Conservation (phyloP, 192 early-diverging fungal species). For the Linnemannia hyalina region DNA sequence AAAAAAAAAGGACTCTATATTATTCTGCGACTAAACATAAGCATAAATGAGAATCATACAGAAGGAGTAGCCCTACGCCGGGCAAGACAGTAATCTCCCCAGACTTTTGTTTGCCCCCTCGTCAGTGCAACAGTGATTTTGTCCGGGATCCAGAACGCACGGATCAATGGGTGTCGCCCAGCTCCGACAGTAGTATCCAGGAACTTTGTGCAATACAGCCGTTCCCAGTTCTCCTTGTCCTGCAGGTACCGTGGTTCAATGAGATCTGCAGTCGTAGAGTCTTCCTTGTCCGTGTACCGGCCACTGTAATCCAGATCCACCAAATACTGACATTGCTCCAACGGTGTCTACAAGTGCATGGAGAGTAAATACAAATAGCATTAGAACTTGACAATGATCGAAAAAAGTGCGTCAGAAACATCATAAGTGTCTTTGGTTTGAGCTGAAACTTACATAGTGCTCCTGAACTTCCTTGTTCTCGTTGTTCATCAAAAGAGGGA, state of each 20-base stretch:
- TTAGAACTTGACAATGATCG: background rate
- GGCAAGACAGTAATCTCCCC: conserved; percentile 75
- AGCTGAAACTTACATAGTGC: conserved; percentile 40
- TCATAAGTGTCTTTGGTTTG: no score
- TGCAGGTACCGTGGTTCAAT: conserved; percentile 67
- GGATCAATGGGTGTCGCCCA: conserved; percentile 58
- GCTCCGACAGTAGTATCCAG: conserved; percentile 66
- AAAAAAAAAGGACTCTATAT: no score
- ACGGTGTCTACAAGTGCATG: conserved; percentile 21
- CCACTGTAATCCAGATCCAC: conserved; percentile 51
- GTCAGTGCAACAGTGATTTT: conserved; percentile 45
- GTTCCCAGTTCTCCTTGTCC: conserved; percentile 70
- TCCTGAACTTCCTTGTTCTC: conserved; percentile 52
- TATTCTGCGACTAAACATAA: no score
- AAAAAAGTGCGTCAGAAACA: background rate
- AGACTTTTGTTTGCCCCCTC: conserved; percentile 57
- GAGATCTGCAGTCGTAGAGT: background rate
- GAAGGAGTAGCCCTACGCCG: conserved; percentile 30
- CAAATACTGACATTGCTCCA: conserved; percentile 52
- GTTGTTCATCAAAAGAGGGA: conserved; percentile 41
- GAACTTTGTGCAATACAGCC: conserved; percentile 70
- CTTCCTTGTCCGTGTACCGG: conserved; percentile 6
- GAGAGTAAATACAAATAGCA: background rate
- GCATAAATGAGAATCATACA: no score
- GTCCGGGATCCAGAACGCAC: conserved; percentile 71